Conservation (phyloP, 768 basidiomycete genomes). For the Lactarius psammicola region DNA sequence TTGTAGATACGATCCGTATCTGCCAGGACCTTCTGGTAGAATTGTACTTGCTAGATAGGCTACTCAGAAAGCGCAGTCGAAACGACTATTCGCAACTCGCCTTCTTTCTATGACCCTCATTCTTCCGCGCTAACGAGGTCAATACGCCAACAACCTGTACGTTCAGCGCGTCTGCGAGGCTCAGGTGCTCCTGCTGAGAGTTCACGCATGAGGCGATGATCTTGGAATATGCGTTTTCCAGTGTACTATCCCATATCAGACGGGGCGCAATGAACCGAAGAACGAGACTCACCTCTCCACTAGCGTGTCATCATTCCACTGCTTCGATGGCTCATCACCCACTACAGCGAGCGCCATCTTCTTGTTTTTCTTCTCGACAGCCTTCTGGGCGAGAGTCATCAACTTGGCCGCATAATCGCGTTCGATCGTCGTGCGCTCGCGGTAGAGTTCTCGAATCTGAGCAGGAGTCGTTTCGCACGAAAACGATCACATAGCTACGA, state of each 20-base stretch:
- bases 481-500: slow-evolving; percentile 3
- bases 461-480: slow-evolving; percentile 5
- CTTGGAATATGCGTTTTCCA: slow-evolving; percentile 68
- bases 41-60: slow-evolving; percentile 55
- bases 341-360: slow-evolving; percentile 53
- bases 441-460: slow-evolving; percentile 73
- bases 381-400: slow-evolving; percentile 61
- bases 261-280: not conserved
- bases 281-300: slow-evolving; percentile 49
- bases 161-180: slow-evolving; percentile 59
- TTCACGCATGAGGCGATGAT: slow-evolving; percentile 59
- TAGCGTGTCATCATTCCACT: slow-evolving; percentile 51
- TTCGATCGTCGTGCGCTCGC: slow-evolving; percentile 64
- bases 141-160: slow-evolving; percentile 64
- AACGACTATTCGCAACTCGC: slow-evolving; percentile 36
- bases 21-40: slow-evolving; percentile 65
- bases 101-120: slow-evolving; percentile 69
- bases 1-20: slow-evolving; percentile 67
- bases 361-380: slow-evolving; percentile 68
- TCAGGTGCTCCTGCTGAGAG: slow-evolving; percentile 66
- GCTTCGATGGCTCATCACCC: slow-evolving; percentile 66
- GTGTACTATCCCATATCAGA: slow-evolving; percentile 48
- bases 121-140: slow-evolving; percentile 55
- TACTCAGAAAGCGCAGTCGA: slow-evolving; percentile 10
- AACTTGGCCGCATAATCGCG: slow-evolving; percentile 77